Percentiles rank a stretch among this genome's conserved stretches.
These are phyloP conservation scores for Xanthoceras sorbifolium DNA, from an alignment of 345 rosid species.

Conservation along the genomic window DNA sequence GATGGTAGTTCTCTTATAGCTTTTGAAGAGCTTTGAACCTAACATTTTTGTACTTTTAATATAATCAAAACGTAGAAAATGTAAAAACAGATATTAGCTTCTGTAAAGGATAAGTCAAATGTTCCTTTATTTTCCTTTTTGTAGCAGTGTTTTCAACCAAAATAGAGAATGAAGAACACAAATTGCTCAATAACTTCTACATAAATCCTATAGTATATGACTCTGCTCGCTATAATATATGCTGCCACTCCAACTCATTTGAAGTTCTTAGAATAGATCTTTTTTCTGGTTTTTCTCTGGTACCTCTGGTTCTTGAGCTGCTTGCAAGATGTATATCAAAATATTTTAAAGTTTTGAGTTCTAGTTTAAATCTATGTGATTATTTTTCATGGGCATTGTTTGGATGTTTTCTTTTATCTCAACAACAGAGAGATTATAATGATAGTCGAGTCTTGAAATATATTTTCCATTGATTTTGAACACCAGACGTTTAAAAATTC, in stretches of 20 bases:
- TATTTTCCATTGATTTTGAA: conserved; percentile 4
- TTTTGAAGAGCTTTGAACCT: background rate
- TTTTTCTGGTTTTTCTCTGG: too few relatives aligned
- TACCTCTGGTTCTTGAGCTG: background rate
- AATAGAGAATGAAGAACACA: background rate
- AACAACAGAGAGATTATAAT: background rate
- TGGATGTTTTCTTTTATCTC: background rate
- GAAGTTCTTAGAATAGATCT: background rate
- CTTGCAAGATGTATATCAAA: background rate
- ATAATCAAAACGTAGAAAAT: too few relatives aligned
- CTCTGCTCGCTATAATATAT: background rate
- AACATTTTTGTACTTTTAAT: background rate
- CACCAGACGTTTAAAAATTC: background rate
- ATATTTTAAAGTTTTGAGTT: background rate
- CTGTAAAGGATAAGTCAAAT: background rate
- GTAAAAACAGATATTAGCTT: background rate
- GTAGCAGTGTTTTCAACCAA: background rate
- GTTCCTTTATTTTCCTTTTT: background rate
- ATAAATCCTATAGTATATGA: background rate
- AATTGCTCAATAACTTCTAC: background rate
- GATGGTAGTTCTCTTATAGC: background rate
- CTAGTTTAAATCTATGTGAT: background rate
- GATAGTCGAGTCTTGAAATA: background rate
- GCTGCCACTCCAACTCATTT: background rate
- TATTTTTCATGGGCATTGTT: background rate